These are phyloP conservation scores for Dictyostelium discoideum DNA, from an alignment of 78 protist genomes.

Conservation along the genomic window DNA sequence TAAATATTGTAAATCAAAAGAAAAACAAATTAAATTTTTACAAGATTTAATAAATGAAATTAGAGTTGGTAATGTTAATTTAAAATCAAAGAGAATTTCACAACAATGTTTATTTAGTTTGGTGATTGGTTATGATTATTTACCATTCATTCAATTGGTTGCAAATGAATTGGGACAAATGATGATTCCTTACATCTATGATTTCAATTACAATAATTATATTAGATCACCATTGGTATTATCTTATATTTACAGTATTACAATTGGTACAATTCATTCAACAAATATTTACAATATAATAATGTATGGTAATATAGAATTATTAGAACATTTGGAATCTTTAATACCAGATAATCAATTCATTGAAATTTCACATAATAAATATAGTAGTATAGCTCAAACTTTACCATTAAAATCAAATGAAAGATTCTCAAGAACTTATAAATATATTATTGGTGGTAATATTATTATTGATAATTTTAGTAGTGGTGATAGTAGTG, in stretches of 20 bases:
- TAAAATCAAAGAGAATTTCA: not conserved
- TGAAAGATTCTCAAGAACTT: not conserved
- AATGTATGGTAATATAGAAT: not conserved
- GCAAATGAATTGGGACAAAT: not conserved
- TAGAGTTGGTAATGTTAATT: not conserved
- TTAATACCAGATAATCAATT: not conserved
- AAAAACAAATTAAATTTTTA: not conserved
- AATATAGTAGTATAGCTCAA: not conserved
- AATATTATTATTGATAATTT: not conserved
- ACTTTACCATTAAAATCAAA: not conserved
- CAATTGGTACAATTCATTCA: not conserved
- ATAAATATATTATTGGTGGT: not conserved
- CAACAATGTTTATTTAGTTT: not conserved
- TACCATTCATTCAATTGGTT: not conserved
- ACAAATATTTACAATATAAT: not conserved
- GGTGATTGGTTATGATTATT: not conserved
- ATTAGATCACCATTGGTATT: not conserved
- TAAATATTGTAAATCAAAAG: constrained; percentile 4
- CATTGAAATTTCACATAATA: not conserved
- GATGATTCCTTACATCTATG: not conserved
- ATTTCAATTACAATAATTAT: not conserved
- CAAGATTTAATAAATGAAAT: not conserved
- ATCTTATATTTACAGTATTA: not conserved
- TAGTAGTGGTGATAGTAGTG: not conserved
- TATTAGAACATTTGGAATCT: not conserved